A percentile compares a stretch with the other conserved stretches of the same genome.
Conservation (phyloP, 306 rosid species). For the Vicia villosa region DNA sequence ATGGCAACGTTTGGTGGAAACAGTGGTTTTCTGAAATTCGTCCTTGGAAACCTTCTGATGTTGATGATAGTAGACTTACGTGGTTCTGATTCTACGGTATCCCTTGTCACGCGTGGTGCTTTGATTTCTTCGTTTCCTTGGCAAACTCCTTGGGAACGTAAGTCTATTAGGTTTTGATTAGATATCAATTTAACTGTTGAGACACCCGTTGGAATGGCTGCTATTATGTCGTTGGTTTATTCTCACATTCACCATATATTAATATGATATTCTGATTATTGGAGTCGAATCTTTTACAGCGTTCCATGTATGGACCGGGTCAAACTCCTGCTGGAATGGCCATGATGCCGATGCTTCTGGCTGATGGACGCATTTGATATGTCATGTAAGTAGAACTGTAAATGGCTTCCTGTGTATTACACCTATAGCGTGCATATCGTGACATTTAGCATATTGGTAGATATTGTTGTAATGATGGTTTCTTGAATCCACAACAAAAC, state of each 20-base stretch:
- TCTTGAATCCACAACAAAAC: too few relatives aligned
- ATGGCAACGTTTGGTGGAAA: too few relatives aligned
- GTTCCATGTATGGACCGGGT: conserved; percentile 82
- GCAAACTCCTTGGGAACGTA: too few relatives aligned
- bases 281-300: conserved; percentile 55
- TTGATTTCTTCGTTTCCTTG: too few relatives aligned
- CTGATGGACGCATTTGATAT: conserved; percentile 92
- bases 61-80: too few relatives aligned
- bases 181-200: conserved; percentile 6
- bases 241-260: conserved; percentile 16
- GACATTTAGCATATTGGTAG: conserved; percentile 17
- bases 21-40: too few relatives aligned
- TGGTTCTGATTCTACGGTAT: too few relatives aligned
- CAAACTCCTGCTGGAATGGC: conserved; percentile 79
- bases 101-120: too few relatives aligned
- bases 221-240: conserved; percentile 22
- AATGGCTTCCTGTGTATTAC: neutral
- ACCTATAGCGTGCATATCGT: neutral
- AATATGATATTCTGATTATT: conserved; percentile 35
- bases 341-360: conserved; percentile 97
- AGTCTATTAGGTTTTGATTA: too few relatives aligned
- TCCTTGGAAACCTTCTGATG: too few relatives aligned
- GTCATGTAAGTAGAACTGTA: conserved; percentile 71
- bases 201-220: too few relatives aligned
- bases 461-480: conserved; percentile 10